These are phyloP conservation scores for Nothomitra cinnamomea DNA, from an alignment of 2,329 filamentous ascomycete genomes.

Conservation along the genomic window DNA sequence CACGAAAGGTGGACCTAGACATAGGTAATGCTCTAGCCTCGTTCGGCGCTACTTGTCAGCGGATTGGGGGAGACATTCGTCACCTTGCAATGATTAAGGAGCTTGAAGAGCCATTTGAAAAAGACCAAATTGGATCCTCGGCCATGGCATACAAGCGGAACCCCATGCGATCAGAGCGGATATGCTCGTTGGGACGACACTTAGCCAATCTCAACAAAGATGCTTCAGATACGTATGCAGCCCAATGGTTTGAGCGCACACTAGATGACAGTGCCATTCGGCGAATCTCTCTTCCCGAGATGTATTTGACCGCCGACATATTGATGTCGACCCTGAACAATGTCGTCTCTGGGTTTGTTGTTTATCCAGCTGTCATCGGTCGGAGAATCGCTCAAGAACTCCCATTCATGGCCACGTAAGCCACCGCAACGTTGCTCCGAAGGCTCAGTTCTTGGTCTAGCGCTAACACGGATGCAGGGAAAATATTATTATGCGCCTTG, in stretches of 20 bases:
- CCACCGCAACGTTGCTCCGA: constrained; percentile 10
- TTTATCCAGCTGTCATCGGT: constrained; percentile 60
- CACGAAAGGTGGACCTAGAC: constrained; percentile 65
- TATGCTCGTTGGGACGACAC: constrained; percentile 40
- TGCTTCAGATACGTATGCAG: constrained; percentile 47
- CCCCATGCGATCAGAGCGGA: constrained; percentile 40
- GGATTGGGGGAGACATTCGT: constrained; percentile 58
- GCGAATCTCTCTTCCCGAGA: constrained; percentile 45
- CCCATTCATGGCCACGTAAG: constrained; percentile 67
- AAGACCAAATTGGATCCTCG: constrained; percentile 28
- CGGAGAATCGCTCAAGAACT: constrained; percentile 56
- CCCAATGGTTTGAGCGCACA: constrained; percentile 63
- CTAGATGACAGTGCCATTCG: constrained; percentile 60
- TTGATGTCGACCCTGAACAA: constrained; percentile 52
- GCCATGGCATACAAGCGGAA: constrained; percentile 45
- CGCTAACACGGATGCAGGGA: constrained; percentile 19
- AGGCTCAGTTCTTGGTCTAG: not conserved
- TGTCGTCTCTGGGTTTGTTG: constrained; percentile 49
- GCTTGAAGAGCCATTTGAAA: constrained; percentile 70
- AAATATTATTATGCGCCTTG: constrained; percentile 62
- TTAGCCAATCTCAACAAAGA: constrained; percentile 36
- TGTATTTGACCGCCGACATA: constrained; percentile 51
- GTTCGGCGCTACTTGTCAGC: constrained; percentile 62
- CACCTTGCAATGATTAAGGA: constrained; percentile 65
- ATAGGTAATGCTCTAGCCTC: constrained; percentile 67